A percentile compares a stretch with the other conserved stretches of the same genome.
Evolutionary conservation across 2,329 filamentous ascomycete species (phyloP).

Genomic region (Aspergillus novoparasiticus): DNA sequence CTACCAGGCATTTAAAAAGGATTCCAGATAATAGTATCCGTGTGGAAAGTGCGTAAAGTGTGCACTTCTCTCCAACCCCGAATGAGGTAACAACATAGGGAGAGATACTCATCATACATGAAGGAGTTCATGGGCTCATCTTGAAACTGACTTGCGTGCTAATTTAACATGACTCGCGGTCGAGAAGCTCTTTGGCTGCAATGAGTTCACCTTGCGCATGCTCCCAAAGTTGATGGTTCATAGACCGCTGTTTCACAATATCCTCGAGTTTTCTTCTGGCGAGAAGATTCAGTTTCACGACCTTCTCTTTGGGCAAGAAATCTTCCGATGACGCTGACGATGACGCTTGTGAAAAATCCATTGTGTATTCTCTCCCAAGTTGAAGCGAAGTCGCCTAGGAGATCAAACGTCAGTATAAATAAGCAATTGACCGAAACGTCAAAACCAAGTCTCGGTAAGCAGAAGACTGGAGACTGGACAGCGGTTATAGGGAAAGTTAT

Average conservation of each 20-base stretch:
- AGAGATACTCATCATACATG: no score
- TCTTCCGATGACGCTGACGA: constrained; percentile 12
- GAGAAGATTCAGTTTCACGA: constrained; percentile 39
- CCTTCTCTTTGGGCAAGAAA: constrained; percentile 25
- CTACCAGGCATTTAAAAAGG: no score
- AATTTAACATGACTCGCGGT: constrained; percentile 18
- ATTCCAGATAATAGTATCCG: no score
- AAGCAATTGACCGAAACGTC: not conserved
- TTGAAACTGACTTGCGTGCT: not conserved
- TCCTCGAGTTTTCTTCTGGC: constrained; percentile 39
- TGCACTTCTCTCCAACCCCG: no score
- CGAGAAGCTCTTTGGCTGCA: constrained; percentile 45
- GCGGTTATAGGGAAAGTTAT: not conserved
- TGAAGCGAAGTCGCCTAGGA: constrained; percentile 33
- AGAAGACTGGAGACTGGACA: not conserved
- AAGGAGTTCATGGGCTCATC: not conserved
- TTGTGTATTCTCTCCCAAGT: constrained; percentile 21
- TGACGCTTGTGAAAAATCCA: constrained; percentile 13
- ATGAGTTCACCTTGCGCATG: constrained; percentile 43
- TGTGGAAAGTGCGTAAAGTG: no score
- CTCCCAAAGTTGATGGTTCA: constrained; percentile 32
- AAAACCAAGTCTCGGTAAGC: not conserved
- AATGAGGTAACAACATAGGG: no score
- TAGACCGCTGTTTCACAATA: constrained; percentile 39
- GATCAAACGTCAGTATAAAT: not conserved